A percentile compares a stretch with the other conserved stretches of the same genome.
phyloP scores from a whole-genome alignment of 345 rosid species.

The Lumnitzera racemosa region DNA sequence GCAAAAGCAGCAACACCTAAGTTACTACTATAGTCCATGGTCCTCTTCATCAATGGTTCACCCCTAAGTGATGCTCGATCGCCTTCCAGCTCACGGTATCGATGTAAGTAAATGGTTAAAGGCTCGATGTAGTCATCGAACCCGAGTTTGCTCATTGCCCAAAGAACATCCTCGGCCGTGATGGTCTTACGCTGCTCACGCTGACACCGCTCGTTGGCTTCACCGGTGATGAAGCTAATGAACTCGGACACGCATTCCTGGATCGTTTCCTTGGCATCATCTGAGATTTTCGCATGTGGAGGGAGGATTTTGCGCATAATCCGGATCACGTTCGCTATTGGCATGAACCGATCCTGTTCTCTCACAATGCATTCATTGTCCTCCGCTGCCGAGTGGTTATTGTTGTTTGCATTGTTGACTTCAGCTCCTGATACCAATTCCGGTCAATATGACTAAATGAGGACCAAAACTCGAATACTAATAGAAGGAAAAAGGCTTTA shows the following conservation, averaged over 20 bases:
- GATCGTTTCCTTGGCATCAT: slow-evolving; percentile 90
- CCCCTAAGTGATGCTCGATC: slow-evolving; percentile 52
- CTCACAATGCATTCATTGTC: slow-evolving; percentile 62
- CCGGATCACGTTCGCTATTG: slow-evolving; percentile 84
- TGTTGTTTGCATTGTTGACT: slow-evolving; percentile 24
- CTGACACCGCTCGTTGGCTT: slow-evolving; percentile 95
- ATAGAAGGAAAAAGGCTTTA: too few relatives aligned
- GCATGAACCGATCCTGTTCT: slow-evolving; percentile 95
- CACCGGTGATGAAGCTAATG: slow-evolving; percentile 97
- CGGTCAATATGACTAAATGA: too few relatives aligned
- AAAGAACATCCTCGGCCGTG: slow-evolving; percentile 83
- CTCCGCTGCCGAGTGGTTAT: slow-evolving; percentile 16
- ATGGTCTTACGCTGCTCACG: slow-evolving; percentile 94
- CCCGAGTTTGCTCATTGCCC: slow-evolving; percentile 94
- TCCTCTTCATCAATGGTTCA: slow-evolving; percentile 51
- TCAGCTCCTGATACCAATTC: slow-evolving; percentile 12
- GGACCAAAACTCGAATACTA: too few relatives aligned
- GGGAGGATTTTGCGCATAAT: slow-evolving; percentile 92
- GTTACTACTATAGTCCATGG: slow-evolving; percentile 9
- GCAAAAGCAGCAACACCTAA: slow-evolving; percentile 27
- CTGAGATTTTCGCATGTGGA: slow-evolving; percentile 85
- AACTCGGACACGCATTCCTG: slow-evolving; percentile 96
- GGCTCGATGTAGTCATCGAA: slow-evolving; percentile 91
- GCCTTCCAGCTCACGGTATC: slow-evolving; percentile 70
- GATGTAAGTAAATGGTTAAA: slow-evolving; percentile 57